phyloP scores from a whole-genome alignment of 345 rosid genomes.

The Citrus trifoliata region DNA sequence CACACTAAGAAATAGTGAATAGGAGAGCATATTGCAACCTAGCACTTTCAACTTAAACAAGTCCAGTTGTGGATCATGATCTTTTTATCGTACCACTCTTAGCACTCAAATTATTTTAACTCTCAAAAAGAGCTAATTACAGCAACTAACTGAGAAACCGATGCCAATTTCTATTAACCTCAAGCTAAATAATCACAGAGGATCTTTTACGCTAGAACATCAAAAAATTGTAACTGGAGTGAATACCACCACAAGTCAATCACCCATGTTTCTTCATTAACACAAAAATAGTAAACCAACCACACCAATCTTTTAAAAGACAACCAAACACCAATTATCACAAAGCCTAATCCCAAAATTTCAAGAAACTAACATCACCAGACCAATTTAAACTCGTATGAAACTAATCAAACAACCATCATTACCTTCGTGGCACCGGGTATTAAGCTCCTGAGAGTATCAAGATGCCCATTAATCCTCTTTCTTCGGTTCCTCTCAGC shows the following conservation, averaged over 20 bases:
- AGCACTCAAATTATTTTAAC: background rate
- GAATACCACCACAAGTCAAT: background rate
- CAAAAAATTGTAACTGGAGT: background rate
- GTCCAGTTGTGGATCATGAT: background rate
- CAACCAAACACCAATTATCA: background rate
- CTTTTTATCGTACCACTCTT: background rate
- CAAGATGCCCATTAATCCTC: slow-evolving; percentile 51
- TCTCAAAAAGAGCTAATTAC: background rate
- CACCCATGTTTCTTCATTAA: background rate
- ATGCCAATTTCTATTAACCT: background rate
- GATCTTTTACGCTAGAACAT: background rate
- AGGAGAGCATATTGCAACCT: too few relatives aligned
- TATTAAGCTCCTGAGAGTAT: slow-evolving; percentile 42
- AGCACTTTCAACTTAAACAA: background rate
- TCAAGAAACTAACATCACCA: background rate
- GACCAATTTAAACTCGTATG: background rate
- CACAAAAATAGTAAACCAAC: background rate
- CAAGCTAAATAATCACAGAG: background rate
- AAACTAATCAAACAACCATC: background rate
- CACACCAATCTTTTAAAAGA: background rate
- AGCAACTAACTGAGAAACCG: background rate
- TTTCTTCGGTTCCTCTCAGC: slow-evolving; percentile 56
- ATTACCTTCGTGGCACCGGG: slow-evolving; percentile 47
- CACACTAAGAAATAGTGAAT: background rate
- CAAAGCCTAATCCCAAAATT: background rate